These are phyloP conservation scores for Cucumis melo DNA, from an alignment of 306 rosid species.

Conservation along the genomic window DNA sequence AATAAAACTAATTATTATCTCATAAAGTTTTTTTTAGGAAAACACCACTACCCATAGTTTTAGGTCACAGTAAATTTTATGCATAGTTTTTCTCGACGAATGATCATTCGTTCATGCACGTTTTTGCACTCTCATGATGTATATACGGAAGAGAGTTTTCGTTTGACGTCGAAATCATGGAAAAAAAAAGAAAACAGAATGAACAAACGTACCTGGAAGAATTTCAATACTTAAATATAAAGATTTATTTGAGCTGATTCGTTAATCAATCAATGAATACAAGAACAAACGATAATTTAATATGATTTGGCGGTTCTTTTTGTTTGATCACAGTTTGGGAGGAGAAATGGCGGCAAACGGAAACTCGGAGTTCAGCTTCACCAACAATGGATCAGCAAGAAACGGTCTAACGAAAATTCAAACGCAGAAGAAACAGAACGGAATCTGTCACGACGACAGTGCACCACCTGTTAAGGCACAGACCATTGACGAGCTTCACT, in stretches of 20 bases:
- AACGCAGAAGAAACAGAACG: conserved; percentile 18
- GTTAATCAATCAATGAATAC: not conserved
- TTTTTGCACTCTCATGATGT: too few relatives aligned
- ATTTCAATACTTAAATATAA: not conserved
- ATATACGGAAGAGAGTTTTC: not conserved
- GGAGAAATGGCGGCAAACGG: conserved; percentile 21
- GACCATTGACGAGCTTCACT: conserved; percentile 76
- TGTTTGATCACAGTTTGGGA: not conserved
- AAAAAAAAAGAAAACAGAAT: not conserved
- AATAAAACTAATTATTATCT: too few relatives aligned
- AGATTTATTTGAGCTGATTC: not conserved
- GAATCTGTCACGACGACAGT: conserved; percentile 72
- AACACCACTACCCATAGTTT: too few relatives aligned
- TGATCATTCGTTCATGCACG: too few relatives aligned
- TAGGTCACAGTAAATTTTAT: too few relatives aligned
- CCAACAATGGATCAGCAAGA: not conserved
- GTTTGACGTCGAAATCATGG: not conserved
- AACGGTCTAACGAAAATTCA: conserved; percentile 50
- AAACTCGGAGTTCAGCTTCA: conserved; percentile 23
- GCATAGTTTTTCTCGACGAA: too few relatives aligned
- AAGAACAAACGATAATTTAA: not conserved
- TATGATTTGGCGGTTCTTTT: not conserved
- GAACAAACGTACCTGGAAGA: not conserved
- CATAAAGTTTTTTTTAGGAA: too few relatives aligned
- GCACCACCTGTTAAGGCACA: conserved; percentile 51